Conservation (phyloP, 805 yeast species). For the Clavispora asparagi region DNA sequence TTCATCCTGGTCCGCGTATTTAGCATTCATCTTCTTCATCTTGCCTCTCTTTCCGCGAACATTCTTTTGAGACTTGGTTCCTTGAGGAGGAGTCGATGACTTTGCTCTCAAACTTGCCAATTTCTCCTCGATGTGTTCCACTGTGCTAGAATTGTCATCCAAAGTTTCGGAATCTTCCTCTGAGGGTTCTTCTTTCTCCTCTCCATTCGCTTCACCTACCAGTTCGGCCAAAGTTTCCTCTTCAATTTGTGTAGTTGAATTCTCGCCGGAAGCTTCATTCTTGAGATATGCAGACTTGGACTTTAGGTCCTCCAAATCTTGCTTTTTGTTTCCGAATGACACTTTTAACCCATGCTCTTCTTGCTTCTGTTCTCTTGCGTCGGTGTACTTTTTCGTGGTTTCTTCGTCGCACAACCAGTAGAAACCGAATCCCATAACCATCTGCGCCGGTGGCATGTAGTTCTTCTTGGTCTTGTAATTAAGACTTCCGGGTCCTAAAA, state of each 20-base stretch:
- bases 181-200: not conserved
- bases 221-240: not conserved
- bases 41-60: constrained; percentile 78
- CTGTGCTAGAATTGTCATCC: not conserved
- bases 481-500: constrained; percentile 60
- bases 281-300: constrained; percentile 4
- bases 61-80: constrained; percentile 36
- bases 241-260: not conserved
- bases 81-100: constrained; percentile 1
- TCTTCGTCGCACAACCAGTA: constrained; percentile 67
- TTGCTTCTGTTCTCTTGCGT: constrained; percentile 26
- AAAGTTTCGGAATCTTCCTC: not conserved
- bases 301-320: constrained; percentile 25
- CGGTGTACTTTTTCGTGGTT: constrained; percentile 30
- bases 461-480: constrained; percentile 50
- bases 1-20: constrained; percentile 89
- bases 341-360: constrained; percentile 35
- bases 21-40: constrained; percentile 72
- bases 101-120: constrained; percentile 7
- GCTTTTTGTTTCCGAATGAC: constrained; percentile 31
- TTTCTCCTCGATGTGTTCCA: constrained; percentile 1
- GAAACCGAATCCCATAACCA: constrained; percentile 87
- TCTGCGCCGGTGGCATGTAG: constrained; percentile 70
- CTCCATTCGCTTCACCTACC: not conserved
- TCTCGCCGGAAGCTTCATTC: not conserved